Conservation (phyloP, 306 rosid species). For the Sophora flavescens region DNA sequence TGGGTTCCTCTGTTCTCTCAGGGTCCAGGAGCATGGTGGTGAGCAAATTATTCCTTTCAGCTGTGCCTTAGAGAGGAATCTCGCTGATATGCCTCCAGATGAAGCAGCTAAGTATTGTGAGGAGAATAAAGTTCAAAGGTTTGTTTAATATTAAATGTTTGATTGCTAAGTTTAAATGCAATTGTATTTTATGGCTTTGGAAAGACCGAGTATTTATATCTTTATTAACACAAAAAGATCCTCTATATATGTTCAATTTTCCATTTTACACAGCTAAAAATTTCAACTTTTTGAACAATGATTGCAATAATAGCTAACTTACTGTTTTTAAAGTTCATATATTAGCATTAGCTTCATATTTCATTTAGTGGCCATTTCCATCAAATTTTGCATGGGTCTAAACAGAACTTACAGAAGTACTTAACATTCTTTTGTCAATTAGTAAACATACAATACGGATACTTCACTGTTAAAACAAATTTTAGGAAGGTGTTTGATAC, state of each 20-base stretch:
- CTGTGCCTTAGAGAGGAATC: conserved; percentile 84
- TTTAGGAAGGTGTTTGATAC: neutral
- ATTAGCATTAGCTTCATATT: neutral
- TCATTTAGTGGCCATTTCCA: neutral
- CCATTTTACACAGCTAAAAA: conserved; percentile 11
- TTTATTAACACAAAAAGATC: neutral
- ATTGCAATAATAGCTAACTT: neutral
- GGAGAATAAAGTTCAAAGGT: conserved; percentile 90
- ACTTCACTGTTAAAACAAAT: neutral
- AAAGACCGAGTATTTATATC: conserved; percentile 10
- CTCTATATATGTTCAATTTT: neutral
- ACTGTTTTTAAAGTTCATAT: neutral
- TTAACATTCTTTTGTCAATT: too few relatives aligned
- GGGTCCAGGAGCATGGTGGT: conserved; percentile 99
- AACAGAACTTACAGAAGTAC: neutral
- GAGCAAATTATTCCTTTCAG: conserved; percentile 92
- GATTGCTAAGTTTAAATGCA: neutral
- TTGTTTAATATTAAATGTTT: conserved; percentile 31
- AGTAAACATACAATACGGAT: neutral
- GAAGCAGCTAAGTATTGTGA: conserved; percentile 90
- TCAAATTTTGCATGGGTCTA: neutral
- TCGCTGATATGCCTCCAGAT: conserved; percentile 81
- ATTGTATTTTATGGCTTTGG: conserved; percentile 7
- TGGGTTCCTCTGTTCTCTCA: conserved; percentile 46
- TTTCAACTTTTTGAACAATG: neutral